Evolutionary conservation across 2,329 filamentous ascomycete genomes (phyloP), one percentile per base, ranked within the genome.

Genomic region (Nannizzia gypsea): DNA sequence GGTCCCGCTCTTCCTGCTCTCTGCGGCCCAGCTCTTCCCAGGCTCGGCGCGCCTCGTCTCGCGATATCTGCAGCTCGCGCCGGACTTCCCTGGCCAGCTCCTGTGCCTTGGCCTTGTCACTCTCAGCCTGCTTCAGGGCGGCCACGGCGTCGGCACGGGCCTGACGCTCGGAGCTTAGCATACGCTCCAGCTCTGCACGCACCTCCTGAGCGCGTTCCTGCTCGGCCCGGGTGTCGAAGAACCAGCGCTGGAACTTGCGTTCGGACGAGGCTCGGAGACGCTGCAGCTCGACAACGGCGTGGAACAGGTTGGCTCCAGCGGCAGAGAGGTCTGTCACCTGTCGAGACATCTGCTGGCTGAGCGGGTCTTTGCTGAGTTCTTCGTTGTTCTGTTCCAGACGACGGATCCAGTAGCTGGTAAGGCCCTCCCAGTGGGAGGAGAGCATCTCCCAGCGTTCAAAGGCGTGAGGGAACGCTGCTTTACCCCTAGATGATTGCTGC

Each of bases 241-340:
- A 97, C 93, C 93, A 99, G 57, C 93, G 83, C 74, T 99, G 93
- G 67, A 99, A 99, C 71, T 97, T 97, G 64, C 93, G 85, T 73
- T 99, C 93, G 0, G 92, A 97, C 60, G 90, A 96, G 40, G 93
- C 93, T 48, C 93, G 87, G 26, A 99, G 80, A 31, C 93, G 86
- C 72, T 99, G 93, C 52, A 99, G 78, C 73, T 99, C 93, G 2
- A 99, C 93, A 0, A 99, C 91, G 8, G 93, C 93, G 71, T 99
- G 93, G 72, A 99, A 99, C 0, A 99, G 80, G 67, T 99, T 99
- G 3, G 93, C 93, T 11, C 93, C 93, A 0, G 93, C 93, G 6
- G 93, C 93, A 26, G 93, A 96, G n/a, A 99, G 80, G 71, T 99
- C 93, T 0, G 90, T 96, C 58, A 99, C 92, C 71, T 99, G 93